Evolutionary conservation across 2,329 filamentous ascomycete genomes (phyloP).

Genomic region (Ustulina deusta): DNA sequence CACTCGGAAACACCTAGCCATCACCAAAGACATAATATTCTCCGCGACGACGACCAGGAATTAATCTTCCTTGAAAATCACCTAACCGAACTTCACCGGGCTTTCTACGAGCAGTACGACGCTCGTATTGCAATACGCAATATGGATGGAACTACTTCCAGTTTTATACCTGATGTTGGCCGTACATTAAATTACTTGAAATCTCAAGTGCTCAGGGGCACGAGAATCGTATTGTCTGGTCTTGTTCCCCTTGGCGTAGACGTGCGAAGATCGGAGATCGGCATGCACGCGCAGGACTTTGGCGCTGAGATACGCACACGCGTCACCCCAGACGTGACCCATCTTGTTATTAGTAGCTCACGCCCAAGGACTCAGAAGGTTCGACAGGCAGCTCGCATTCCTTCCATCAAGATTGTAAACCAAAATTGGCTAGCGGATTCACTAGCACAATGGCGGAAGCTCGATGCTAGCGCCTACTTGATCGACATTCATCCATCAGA

Average conservation of each 20-base stretch:
- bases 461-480: slow-evolving; percentile 84
- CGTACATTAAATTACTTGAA: slow-evolving; percentile 87
- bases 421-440: slow-evolving; percentile 90
- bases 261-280: slow-evolving; percentile 85
- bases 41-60: slow-evolving; percentile 90
- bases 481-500: slow-evolving; percentile 80
- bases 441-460: slow-evolving; percentile 82
- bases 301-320: slow-evolving; percentile 74
- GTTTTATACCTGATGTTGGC: slow-evolving; percentile 84
- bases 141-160: slow-evolving; percentile 57
- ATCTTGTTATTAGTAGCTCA: slow-evolving; percentile 77
- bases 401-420: slow-evolving; percentile 89
- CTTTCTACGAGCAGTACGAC: slow-evolving; percentile 89
- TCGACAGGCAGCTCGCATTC: slow-evolving; percentile 81
- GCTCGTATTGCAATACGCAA: slow-evolving; percentile 61
- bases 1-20: slow-evolving; percentile 54
- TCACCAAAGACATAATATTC: slow-evolving; percentile 74
- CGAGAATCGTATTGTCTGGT: slow-evolving; percentile 88
- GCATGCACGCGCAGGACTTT: slow-evolving; percentile 86
- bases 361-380: slow-evolving; percentile 90
- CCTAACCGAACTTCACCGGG: slow-evolving; percentile 78
- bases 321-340: slow-evolving; percentile 74
- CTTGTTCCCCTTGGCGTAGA: slow-evolving; percentile 86
- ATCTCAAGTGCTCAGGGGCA: slow-evolving; percentile 76
- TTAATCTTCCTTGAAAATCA: slow-evolving; percentile 81